These are phyloP conservation scores for Zoysia japonica DNA, from an alignment of 176 grass and related monocot genomes.

Conservation along the genomic window DNA sequence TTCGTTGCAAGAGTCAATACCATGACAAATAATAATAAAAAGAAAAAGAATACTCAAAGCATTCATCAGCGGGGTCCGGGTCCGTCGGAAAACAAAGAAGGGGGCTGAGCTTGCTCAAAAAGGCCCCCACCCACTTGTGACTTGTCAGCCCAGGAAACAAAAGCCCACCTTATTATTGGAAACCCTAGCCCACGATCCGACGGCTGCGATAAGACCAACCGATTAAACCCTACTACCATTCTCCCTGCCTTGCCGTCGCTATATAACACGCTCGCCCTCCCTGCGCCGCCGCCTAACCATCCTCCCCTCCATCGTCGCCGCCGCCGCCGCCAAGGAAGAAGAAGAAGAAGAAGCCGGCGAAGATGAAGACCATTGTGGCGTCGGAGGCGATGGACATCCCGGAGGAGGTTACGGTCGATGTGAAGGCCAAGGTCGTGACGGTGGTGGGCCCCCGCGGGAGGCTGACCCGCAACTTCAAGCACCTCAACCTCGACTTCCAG, in stretches of 20 bases:
- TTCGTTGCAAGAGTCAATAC: too few relatives aligned
- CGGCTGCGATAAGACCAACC: not conserved
- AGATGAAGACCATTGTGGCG: constrained; percentile 89
- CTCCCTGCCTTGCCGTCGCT: too few relatives aligned
- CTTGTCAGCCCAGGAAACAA: too few relatives aligned
- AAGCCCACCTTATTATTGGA: not conserved
- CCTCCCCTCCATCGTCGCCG: not conserved
- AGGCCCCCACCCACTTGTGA: too few relatives aligned
- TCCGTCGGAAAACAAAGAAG: too few relatives aligned
- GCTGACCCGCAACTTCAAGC: constrained; percentile 89
- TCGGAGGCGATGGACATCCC: constrained; percentile 87
- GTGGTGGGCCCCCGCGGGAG: constrained; percentile 79
- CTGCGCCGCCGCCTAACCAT: constrained; percentile 17
- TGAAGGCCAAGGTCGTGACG: constrained; percentile 63
- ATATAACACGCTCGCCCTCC: not conserved
- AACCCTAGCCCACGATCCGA: constrained; percentile 30
- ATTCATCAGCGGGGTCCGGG: too few relatives aligned
- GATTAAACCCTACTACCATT: constrained; percentile 13
- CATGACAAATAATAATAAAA: too few relatives aligned
- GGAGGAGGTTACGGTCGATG: constrained; percentile 68
- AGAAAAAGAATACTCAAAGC: too few relatives aligned
- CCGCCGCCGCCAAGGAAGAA: constrained; percentile 20
- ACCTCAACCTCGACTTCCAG: constrained; percentile 97
- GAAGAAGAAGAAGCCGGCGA: not conserved
- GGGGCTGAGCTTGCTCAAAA: too few relatives aligned